Conservation (phyloP, 192 early-diverging fungal genomes). For the Podochytrium sp. region DNA sequence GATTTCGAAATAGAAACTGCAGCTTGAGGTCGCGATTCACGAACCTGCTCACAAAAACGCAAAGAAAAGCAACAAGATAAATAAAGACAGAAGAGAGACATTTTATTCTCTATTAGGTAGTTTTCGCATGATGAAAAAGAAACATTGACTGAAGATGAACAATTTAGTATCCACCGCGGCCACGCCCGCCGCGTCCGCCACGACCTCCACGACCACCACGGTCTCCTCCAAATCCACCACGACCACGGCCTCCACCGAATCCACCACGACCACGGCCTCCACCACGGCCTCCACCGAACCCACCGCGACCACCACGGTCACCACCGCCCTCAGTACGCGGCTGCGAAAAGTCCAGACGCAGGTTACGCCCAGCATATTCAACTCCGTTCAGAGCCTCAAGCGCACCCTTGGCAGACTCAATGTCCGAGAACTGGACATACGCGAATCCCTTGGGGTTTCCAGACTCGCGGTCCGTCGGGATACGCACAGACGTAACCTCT, state of each 20-base stretch:
- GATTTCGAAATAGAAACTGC: no score
- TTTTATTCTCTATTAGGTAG: no score
- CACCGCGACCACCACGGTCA: conserved; percentile 42
- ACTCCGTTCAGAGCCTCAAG: conserved; percentile 77
- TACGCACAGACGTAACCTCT: conserved; percentile 59
- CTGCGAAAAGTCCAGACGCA: conserved; percentile 85
- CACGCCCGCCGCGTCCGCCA: conserved; percentile 57
- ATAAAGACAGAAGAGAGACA: no score
- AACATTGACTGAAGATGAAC: no score
- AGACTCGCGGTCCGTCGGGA: conserved; percentile 79
- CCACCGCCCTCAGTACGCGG: conserved; percentile 39
- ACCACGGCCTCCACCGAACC: conserved; percentile 45
- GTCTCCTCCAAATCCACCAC: conserved; percentile 51
- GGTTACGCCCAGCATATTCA: conserved; percentile 77
- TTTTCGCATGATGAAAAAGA: no score
- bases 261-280: conserved; percentile 54
- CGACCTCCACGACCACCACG: conserved; percentile 45
- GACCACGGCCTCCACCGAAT: conserved; percentile 54
- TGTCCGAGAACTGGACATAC: conserved; percentile 52
- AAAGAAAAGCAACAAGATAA: no score
- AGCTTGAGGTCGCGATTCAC: no score
- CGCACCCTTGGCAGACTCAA: conserved; percentile 57
- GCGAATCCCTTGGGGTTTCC: conserved; percentile 70
- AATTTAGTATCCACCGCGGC: conserved; percentile 52
- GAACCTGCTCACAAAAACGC: no score